Evolutionary conservation across 2,329 filamentous ascomycete species (phyloP), one percentile per base, ranked within the genome.

Genomic region (Tolypocladium amazonense): DNA sequence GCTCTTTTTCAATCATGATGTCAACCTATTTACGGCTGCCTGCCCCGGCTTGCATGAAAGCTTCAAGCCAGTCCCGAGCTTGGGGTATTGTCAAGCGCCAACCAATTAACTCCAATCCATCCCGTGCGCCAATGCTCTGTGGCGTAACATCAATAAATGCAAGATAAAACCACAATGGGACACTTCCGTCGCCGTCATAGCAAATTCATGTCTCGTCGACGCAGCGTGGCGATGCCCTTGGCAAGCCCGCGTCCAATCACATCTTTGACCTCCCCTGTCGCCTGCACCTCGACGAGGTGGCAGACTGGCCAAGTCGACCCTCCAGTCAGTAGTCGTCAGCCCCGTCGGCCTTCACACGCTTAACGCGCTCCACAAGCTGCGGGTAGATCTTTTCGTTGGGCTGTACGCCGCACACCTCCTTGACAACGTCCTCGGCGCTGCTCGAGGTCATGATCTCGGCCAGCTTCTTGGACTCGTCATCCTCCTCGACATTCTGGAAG

Each of bases 401-500:
- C 68, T 91, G 85, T 60, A 99, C 81, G 47, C 92, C 92, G 66
- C 90, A 95, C 64, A 99, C 83, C 75, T 93, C 84, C 71, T 80
- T 78, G 54, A 93, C 90, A 11, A 93, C 89, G 1, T 88, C 87
- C 66, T 89, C 86, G 18, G 93, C 79, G 2, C 80, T 79, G 70
- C 88, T 83, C 63, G 87, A 81, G 62, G 88, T 85, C 78, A 99
- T 88, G 71, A 95, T 91, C 79, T 89, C 86, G 69, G 90, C 90
- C 14, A 99, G 82, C 76, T 96, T 87, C 65, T 78, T 80, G 64
- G 89, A 95, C 83, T 97, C 94, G 0, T 95, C 90, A 64, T 99
- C 94, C 15, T 87, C 92, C 67, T 92, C 85, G 59, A 97, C 89
- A 68, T 96, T 90, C 79, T 97, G 92, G 87, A 97, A 99, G 64